Evolutionary conservation across 2,329 filamentous ascomycete genomes (phyloP), one percentile per base, ranked within the genome.

Genomic region (Helotiales sp.): DNA sequence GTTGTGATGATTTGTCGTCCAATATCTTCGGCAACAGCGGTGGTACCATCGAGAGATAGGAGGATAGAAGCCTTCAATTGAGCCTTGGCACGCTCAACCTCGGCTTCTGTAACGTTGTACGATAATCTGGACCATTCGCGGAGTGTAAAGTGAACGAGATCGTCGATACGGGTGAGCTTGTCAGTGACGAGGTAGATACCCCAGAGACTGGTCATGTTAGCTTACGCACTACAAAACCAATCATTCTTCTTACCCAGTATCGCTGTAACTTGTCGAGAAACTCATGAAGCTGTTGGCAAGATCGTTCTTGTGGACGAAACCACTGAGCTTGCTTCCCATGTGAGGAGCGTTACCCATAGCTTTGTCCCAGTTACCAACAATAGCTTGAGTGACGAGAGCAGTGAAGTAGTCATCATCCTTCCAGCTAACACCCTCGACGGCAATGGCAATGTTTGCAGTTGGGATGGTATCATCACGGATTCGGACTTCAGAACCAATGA

Each of bases 221-320:
- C 64, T 75, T 66, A 72, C 30, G 49, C 38, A 12, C 19, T 5
- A 19, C 29, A 17, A n/a, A 4, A 38, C 6, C 42, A n/a, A 17
- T 25, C 42, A 2, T 27, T 5, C 30, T 4, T n/a, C 87, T 77
- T 85, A 96, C 92, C 93, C 95, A 75, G 95, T 99, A 77, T 99
- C 95, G 74, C 93, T 98, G 81, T 99, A 99, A 83, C 91, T 96
- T 67, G 95, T 99, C 66, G 93, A 97, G 82, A 99, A 99, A 82
- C 91, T 96, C 96, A 99, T 99, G 85, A 97, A 99, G 86, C 93
- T 97, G 83, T 96, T 99, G 77, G 95, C 95, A 63, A 99, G 85
- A 76, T 93, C 88, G 80, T 98, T 86, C 79, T 96, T 88, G 83
- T 96, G 90, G 68, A 99, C 88, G 72, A 95, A 91, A 66, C 89